Evolutionary conservation across 2,329 filamentous ascomycete genomes (phyloP).

Genomic region (Ceratocystis eucalypticola): DNA sequence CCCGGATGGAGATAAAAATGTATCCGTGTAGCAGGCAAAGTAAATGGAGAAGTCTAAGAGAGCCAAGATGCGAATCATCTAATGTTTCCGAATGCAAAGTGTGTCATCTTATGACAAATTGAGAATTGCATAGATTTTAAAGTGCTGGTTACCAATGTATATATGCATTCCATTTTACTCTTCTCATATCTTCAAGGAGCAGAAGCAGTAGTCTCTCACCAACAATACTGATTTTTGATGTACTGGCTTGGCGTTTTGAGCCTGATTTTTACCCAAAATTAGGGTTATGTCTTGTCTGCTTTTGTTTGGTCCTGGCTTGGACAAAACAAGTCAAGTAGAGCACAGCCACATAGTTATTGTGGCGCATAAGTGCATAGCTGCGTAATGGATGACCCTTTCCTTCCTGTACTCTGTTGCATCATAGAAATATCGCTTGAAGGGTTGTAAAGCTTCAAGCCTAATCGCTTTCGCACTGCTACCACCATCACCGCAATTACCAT

Average conservation of each 20-base stretch:
- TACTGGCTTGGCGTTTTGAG: no score
- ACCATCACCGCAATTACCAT: neutral
- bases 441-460: neutral
- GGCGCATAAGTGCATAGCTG: neutral
- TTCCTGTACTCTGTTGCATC: neutral
- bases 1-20: neutral
- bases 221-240: no score
- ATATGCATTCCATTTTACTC: no score
- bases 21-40: conserved; percentile 6
- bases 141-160: no score
- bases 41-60: neutral
- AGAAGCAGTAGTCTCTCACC: no score
- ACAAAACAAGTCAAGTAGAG: neutral
- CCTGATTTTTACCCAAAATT: no score
- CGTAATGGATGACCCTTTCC: neutral
- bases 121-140: neutral
- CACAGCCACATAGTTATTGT: neutral
- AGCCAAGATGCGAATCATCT: neutral
- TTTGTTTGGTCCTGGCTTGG: neutral
- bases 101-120: neutral
- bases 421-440: neutral
- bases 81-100: neutral
- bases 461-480: neutral
- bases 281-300: neutral
- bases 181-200: no score